phyloP scores from a whole-genome alignment of 192 early-diverging fungal genomes.

The Gamsiella multidivaricata region DNA sequence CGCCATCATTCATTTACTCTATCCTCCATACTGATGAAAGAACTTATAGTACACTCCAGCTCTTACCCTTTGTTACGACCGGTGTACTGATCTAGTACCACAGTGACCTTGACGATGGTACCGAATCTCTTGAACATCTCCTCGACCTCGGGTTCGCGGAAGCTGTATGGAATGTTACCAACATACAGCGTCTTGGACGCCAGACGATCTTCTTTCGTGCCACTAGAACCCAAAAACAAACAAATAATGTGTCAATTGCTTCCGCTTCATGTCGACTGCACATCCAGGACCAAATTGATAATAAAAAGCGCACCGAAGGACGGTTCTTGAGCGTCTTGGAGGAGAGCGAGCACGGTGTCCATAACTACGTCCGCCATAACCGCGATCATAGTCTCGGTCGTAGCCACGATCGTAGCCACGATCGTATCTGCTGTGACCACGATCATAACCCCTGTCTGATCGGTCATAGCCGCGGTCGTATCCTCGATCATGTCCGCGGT shows the following conservation, averaged over 20 bases:
- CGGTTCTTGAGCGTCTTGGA: slow-evolving; percentile 57
- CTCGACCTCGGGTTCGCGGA: slow-evolving; percentile 74
- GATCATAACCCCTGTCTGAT: slow-evolving; percentile 31
- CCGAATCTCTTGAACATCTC: slow-evolving; percentile 85
- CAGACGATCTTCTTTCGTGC: slow-evolving; percentile 72
- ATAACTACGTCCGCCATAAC: slow-evolving; percentile 52
- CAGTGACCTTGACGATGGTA: slow-evolving; percentile 68
- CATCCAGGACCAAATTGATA: not conserved
- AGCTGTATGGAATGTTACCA: slow-evolving; percentile 82
- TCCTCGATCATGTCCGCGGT: slow-evolving; percentile 38
- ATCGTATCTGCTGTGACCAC: slow-evolving; percentile 16
- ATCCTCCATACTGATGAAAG: too few relatives aligned
- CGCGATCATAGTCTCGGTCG: slow-evolving; percentile 21
- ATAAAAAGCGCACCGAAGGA: slow-evolving; percentile 54
- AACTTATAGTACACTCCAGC: not conserved
- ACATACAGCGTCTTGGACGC: slow-evolving; percentile 73
- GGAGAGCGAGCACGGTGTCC: slow-evolving; percentile 59
- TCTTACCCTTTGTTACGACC: slow-evolving; percentile 83
- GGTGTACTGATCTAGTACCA: slow-evolving; percentile 79
- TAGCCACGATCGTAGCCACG: slow-evolving; percentile 51
- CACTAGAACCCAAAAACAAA: slow-evolving; percentile 53
- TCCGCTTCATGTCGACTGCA: not conserved
- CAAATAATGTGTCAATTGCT: slow-evolving; percentile 11
- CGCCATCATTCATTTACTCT: too few relatives aligned
- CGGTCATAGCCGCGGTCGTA: slow-evolving; percentile 48